Conservation (phyloP, 345 rosid genomes). For the Clarkia xantiana region DNA sequence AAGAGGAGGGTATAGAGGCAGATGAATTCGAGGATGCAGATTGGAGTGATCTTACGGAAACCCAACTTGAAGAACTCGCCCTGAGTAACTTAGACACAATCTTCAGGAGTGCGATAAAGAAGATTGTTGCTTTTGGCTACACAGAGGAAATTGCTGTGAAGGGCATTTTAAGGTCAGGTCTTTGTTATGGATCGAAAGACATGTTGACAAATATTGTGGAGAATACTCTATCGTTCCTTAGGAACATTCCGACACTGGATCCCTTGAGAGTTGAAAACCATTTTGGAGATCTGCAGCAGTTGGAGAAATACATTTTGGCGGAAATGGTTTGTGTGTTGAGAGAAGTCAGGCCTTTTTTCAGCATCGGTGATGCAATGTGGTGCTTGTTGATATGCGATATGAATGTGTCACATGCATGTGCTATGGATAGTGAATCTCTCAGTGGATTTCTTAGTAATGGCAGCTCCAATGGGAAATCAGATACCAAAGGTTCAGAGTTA, state of each 20-base stretch:
- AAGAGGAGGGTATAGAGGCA: slow-evolving; percentile 25
- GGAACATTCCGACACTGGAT: slow-evolving; percentile 37
- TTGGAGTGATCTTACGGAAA: slow-evolving; percentile 74
- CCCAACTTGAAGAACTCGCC: slow-evolving; percentile 62
- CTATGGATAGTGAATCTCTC: slow-evolving; percentile 58
- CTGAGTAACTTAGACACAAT: slow-evolving; percentile 49
- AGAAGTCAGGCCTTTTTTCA: slow-evolving; percentile 74
- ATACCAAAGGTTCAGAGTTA: slow-evolving; percentile 30
- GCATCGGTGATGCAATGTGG: slow-evolving; percentile 98
- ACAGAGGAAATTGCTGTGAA: slow-evolving; percentile 44
- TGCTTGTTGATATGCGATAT: slow-evolving; percentile 82
- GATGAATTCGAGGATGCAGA: slow-evolving; percentile 50
- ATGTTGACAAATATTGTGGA: slow-evolving; percentile 57
- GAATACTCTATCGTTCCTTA: slow-evolving; percentile 47
- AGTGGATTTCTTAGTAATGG: slow-evolving; percentile 28
- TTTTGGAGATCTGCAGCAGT: slow-evolving; percentile 52
- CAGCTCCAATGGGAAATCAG: slow-evolving; percentile 23
- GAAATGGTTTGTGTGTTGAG: slow-evolving; percentile 73
- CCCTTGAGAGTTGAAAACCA: slow-evolving; percentile 20
- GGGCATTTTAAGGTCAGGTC: slow-evolving; percentile 53
- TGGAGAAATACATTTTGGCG: slow-evolving; percentile 71
- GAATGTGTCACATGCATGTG: slow-evolving; percentile 92
- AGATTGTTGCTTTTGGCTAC: slow-evolving; percentile 38
- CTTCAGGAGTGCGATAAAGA: slow-evolving; percentile 52
- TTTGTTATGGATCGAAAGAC: slow-evolving; percentile 55